Evolutionary conservation across 2,329 filamentous ascomycete genomes (phyloP), one percentile per base, ranked within the genome.

Genomic region (Fusarium albidum): DNA sequence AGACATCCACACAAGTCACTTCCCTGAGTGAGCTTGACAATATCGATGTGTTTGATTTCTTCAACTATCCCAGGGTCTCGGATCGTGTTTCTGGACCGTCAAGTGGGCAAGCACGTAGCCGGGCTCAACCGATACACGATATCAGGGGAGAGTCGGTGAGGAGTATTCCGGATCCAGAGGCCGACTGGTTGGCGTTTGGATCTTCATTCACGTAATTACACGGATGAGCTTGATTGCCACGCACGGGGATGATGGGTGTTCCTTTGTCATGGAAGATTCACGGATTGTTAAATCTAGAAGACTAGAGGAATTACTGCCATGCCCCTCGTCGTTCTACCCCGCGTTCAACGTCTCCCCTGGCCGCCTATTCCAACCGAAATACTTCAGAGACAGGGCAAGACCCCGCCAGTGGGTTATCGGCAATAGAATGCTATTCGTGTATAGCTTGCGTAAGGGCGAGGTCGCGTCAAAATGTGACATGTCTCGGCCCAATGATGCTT

Each of bases 41-140:
- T 37, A 75, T 78, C 15, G 75, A 78, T 21, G 69, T 78, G 4
- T 78, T 78, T 37, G 76, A 77, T 57, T 78, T 78, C 50, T 78
- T 78, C 63, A 77, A 78, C 18, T 75, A 73, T 34, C 76, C 76
- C 11, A 73, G 73, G 14, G 50, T 73, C 1, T 49, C 65, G 1
- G 64, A 68, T 26, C 50, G 64, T 12, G 55, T 41, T 5, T 40
- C 60, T 8, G 51, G 59, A 9, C 48, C 51, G 0, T 42, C 62
- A 0, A 60, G 51, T 5, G 61, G 64, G 2, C 68, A 72, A 26
- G 50, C 48, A 0, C 53, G 38, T 42, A 42, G 49, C 15, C 52
- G 57, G 6, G 14, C 45, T 9, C 51, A 45, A 21, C 39, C 40
- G 12, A 17, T 42, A 9, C 34, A 33, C 6, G 14, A 45, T 27